These are phyloP conservation scores for Lipomyces lipofer DNA, from an alignment of 805 yeast species.

Conservation along the genomic window DNA sequence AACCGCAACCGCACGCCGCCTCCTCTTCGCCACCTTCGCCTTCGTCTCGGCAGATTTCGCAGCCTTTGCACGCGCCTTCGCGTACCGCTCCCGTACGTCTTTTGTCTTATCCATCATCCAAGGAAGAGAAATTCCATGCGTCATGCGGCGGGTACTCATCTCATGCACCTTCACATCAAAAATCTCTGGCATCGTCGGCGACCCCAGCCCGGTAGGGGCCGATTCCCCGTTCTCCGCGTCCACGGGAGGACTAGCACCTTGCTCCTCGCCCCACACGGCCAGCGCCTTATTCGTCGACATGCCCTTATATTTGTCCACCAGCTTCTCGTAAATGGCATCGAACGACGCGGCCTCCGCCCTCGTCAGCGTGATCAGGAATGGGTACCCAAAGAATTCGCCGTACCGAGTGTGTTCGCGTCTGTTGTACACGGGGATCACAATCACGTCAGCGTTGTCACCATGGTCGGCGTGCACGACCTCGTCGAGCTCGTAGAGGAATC, in stretches of 20 bases:
- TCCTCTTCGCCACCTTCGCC: too few species aligned
- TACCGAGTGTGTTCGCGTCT: conserved; percentile 35
- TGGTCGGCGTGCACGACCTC: conserved; percentile 30
- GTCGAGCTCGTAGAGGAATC: conserved; percentile 62
- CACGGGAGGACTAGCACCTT: neutral
- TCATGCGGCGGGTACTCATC: too few species aligned
- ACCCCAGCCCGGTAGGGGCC: conserved; percentile 3
- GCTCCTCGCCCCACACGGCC: conserved; percentile 16
- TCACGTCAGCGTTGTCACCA: conserved; percentile 39
- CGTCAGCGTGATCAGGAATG: conserved; percentile 65
- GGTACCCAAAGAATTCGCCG: conserved; percentile 63
- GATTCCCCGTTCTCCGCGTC: neutral
- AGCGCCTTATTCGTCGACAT: conserved; percentile 23
- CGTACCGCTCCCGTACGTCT: conserved; percentile 16
- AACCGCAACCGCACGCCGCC: too few species aligned
- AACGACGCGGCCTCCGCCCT: conserved; percentile 56
- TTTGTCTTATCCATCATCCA: conserved; percentile 2
- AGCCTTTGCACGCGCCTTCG: neutral
- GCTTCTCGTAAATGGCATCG: conserved; percentile 57
- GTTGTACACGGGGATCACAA: conserved; percentile 23
- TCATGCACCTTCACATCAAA: conserved; percentile 10
- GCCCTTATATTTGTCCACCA: conserved; percentile 40
- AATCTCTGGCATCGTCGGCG: conserved; percentile 15
- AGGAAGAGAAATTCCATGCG: too few species aligned
- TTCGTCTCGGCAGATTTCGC: neutral